Base-by-base conservation (phyloP, 169 alveolate genomes). In the Plasmodium fragile region DNA sequence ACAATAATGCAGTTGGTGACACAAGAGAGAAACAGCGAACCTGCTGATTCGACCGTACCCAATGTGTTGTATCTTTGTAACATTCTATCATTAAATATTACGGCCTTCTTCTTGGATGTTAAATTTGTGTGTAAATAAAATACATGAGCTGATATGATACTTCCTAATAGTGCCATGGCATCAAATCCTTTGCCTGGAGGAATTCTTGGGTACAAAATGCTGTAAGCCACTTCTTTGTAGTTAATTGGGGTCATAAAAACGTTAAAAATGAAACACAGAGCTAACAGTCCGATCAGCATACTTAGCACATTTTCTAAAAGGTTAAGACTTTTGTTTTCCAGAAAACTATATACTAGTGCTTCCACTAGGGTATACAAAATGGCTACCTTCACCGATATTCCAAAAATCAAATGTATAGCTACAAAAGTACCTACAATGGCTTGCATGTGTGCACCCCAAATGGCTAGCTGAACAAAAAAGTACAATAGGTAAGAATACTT, bases 381-480 rank as follows among this genome's bases (percentile, higher is more conserved):
- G 3, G 94, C 90, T 72, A 89, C 34, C 72, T 80, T 89, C 3
- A 89, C 91, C n/a, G 87, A 70, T 55, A 89, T 65, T 1, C 94
- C 94, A 39, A 89, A 89, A 36, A 89, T 89, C 69, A 89, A 89
- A 89, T 89, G 28, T 16, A 89, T 59, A 25, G 94, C 94, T 25
- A 89, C 90, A 80, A 89, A 77, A 0, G 90, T 80, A 18, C 94
- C 94, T 25, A 89, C 72, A 7, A 89, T 89, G 4, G 94, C 89
- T 89, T 89, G 94, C 4, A 89, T 16, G 81, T 89, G 94, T 3
- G 94, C 94, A n/a, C 94, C 94, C 94, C 94, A 89, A 1, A 89
- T 65, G 45, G 94, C 94, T 22, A 89, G 22, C 53, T 89, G 94
- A 11, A 89, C 94, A 41, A 39, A 89, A 10, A 78, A 22, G 70